Percentiles rank a stretch among this genome's conserved stretches.
Conservation (phyloP, 2,329 filamentous ascomycete species). For the Penicillium sp. region DNA sequence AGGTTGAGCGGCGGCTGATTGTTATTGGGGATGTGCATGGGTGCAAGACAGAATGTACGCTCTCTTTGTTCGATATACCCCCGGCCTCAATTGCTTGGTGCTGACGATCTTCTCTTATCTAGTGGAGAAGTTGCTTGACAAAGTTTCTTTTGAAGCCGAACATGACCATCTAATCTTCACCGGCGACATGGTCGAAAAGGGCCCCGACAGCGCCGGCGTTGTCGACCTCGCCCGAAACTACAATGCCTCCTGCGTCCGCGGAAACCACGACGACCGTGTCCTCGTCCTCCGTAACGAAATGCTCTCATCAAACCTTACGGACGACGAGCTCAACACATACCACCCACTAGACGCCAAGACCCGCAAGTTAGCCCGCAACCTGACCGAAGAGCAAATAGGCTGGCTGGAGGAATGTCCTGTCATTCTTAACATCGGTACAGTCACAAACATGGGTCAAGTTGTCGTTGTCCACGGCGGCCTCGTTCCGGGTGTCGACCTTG, state of each 20-base stretch:
- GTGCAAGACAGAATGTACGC: constrained; percentile 69
- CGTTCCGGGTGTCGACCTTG: constrained; percentile 73
- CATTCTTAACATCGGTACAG: constrained; percentile 73
- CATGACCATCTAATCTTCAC: constrained; percentile 76
- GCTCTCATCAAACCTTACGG: constrained; percentile 32
- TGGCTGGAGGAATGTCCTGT: constrained; percentile 77
- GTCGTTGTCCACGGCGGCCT: constrained; percentile 85
- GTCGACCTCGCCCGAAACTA: constrained; percentile 75
- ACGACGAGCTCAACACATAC: constrained; percentile 12
- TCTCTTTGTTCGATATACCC: neutral
- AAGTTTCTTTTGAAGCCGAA: constrained; percentile 65
- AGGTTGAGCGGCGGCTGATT: constrained; percentile 65
- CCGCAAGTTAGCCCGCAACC: constrained; percentile 60
- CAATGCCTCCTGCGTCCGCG: constrained; percentile 80
- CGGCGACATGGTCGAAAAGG: constrained; percentile 84
- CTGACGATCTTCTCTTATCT: constrained; percentile 3
- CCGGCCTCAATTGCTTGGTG: neutral
- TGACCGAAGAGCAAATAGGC: constrained; percentile 63
- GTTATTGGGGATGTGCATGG: constrained; percentile 94
- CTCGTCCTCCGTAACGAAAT: constrained; percentile 66
- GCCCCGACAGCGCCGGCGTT: constrained; percentile 79
- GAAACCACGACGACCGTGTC: constrained; percentile 89
- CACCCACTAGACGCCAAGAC: constrained; percentile 32
- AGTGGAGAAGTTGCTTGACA: constrained; percentile 66
- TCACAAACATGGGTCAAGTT: constrained; percentile 66